phyloP scores from a whole-genome alignment of 2,329 filamentous ascomycete genomes.

The Aspergillus ruber region DNA sequence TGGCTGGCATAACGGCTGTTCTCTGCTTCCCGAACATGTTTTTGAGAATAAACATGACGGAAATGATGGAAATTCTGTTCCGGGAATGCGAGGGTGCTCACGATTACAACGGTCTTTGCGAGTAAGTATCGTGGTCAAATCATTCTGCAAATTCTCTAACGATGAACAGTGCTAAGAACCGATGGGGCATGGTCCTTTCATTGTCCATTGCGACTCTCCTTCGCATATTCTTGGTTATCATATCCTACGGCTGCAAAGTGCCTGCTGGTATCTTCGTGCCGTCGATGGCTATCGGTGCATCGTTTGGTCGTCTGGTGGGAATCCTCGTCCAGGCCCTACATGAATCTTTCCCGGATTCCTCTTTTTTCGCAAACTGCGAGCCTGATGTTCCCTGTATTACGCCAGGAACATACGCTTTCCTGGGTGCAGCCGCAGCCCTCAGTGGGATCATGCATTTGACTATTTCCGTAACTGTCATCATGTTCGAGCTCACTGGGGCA shows the following conservation, averaged over 20 bases:
- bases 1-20: slow-evolving; percentile 77
- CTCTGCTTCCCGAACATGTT: slow-evolving; percentile 98
- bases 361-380: slow-evolving; percentile 81
- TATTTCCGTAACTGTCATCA: slow-evolving; percentile 94
- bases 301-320: slow-evolving; percentile 88
- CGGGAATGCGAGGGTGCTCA: slow-evolving; percentile 83
- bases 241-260: slow-evolving; percentile 97
- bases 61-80: slow-evolving; percentile 98
- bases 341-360: slow-evolving; percentile 71
- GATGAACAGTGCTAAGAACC: slow-evolving; percentile 50
- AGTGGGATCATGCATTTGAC: slow-evolving; percentile 98
- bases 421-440: slow-evolving; percentile 84
- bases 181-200: slow-evolving; percentile 71
- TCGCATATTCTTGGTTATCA: slow-evolving; percentile 77
- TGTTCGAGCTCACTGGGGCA: slow-evolving; percentile 98
- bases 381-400: slow-evolving; percentile 95
- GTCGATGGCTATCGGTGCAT: slow-evolving; percentile 93
- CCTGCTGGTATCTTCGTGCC: slow-evolving; percentile 97
- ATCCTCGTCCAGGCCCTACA: slow-evolving; percentile 88
- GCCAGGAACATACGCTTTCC: slow-evolving; percentile 91
- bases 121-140: slow-evolving; percentile 42
- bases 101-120: slow-evolving; percentile 85
- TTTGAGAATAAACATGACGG: slow-evolving; percentile 93
- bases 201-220: slow-evolving; percentile 73
- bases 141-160: slow-evolving; percentile 6